These are phyloP conservation scores for Rubus parviflorus DNA, from an alignment of 306 rosid species.

Conservation along the genomic window DNA sequence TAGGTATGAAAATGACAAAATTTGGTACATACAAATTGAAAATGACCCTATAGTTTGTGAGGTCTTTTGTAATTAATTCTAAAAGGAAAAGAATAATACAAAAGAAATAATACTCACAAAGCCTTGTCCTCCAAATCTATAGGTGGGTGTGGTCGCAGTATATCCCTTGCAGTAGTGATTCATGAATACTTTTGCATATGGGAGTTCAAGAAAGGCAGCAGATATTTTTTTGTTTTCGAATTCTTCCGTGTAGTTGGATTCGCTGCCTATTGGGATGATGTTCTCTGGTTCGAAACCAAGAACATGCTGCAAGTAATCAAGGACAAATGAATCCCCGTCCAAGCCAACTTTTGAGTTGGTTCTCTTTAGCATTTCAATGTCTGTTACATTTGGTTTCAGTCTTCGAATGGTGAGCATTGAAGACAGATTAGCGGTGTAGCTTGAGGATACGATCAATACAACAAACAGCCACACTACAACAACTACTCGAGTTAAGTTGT, in stretches of 20 bases:
- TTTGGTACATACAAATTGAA: no score
- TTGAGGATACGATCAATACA: slow-evolving; percentile 52
- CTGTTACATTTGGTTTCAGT: slow-evolving; percentile 29
- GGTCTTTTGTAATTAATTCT: no score
- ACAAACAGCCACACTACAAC: slow-evolving; percentile 59
- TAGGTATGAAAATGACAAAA: no score
- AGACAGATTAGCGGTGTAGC: slow-evolving; percentile 75
- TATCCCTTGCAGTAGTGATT: slow-evolving; percentile 45
- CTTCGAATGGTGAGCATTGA: slow-evolving; percentile 63
- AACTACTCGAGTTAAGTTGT: slow-evolving; percentile 49
- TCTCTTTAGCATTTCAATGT: slow-evolving; percentile 37
- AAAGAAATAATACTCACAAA: slow-evolving; percentile 43
- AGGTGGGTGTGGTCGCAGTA: slow-evolving; percentile 27
- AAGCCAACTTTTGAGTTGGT: slow-evolving; percentile 51
- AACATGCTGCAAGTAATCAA: slow-evolving; percentile 27
- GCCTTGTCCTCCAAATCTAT: slow-evolving; percentile 64
- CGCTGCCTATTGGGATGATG: slow-evolving; percentile 23
- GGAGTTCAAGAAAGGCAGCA: slow-evolving; percentile 69
- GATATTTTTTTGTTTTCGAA: slow-evolving; percentile 35
- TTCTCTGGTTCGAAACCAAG: neutral
- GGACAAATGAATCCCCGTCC: slow-evolving; percentile 40
- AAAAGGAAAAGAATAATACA: neutral
- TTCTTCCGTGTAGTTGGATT: slow-evolving; percentile 17
- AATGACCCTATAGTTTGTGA: no score
- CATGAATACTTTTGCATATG: slow-evolving; percentile 50